A percentile compares a stretch with the other conserved stretches of the same genome.
Evolutionary conservation across 2,329 filamentous ascomycete species (phyloP).

Genomic region (Aspergillus arachidicola): DNA sequence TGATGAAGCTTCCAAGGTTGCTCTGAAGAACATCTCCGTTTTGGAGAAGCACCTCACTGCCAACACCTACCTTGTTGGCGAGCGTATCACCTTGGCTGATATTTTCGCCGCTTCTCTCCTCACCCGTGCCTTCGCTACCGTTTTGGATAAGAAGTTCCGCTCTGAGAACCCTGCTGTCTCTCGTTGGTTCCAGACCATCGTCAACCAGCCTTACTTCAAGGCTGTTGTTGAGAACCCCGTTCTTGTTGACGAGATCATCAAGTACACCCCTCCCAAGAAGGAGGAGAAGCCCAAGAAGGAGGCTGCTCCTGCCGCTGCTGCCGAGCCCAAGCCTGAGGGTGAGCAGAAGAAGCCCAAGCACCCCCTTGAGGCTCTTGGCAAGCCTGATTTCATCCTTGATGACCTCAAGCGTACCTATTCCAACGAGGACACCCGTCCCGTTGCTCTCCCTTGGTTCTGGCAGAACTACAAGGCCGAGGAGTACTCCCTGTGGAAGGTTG

Average conservation of each 20-base stretch:
- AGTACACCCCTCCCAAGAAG: slow-evolving; percentile 75
- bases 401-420: slow-evolving; percentile 99
- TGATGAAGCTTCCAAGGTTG: slow-evolving; percentile 73
- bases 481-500: slow-evolving; percentile 91
- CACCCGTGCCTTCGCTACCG: slow-evolving; percentile 85
- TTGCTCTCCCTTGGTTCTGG: slow-evolving; percentile 97
- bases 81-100: slow-evolving; percentile 96
- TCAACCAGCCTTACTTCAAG: slow-evolving; percentile 89
- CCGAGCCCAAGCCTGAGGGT: slow-evolving; percentile 61
- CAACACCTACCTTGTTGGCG: slow-evolving; percentile 97
- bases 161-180: slow-evolving; percentile 78
- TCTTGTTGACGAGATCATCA: slow-evolving; percentile 79
- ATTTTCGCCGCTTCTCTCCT: slow-evolving; percentile 80
- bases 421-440: slow-evolving; percentile 82
- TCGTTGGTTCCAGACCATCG: slow-evolving; percentile 93
- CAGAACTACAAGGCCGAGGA: slow-evolving; percentile 91
- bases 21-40: slow-evolving; percentile 68
- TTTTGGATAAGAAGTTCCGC: slow-evolving; percentile 92
- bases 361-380: slow-evolving; percentile 82
- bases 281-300: slow-evolving; percentile 71
- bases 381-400: slow-evolving; percentile 80
- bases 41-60: slow-evolving; percentile 85
- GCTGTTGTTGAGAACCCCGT: slow-evolving; percentile 74
- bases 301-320: slow-evolving; percentile 59
- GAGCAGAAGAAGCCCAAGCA: slow-evolving; percentile 88